Percentiles rank a stretch among this genome's conserved stretches.
These are phyloP conservation scores for Colletotrichum chrysophilum DNA, from an alignment of 2,329 filamentous ascomycete species.

Conservation along the genomic window DNA sequence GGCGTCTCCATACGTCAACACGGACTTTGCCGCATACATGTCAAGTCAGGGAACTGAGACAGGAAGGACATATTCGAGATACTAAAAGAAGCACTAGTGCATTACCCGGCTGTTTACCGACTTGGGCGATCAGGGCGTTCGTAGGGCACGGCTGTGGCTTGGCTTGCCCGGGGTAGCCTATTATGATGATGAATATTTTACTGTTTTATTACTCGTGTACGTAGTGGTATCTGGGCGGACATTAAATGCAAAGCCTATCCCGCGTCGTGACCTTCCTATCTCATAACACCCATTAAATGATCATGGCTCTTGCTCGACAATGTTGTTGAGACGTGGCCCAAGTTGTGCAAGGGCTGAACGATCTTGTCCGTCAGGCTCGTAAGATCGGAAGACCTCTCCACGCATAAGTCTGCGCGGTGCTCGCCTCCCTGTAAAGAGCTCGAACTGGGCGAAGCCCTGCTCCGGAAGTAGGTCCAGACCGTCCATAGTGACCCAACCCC, in stretches of 20 bases:
- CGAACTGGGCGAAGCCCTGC: slow-evolving; percentile 82
- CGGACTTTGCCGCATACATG: slow-evolving; percentile 17
- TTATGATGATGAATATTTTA: neutral
- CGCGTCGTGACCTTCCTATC: neutral
- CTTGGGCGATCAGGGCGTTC: neutral
- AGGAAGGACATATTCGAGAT: neutral
- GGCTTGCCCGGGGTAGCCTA: neutral
- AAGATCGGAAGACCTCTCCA: slow-evolving; percentile 60
- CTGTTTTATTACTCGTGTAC: slow-evolving; percentile 12
- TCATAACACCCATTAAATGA: neutral
- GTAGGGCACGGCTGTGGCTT: neutral
- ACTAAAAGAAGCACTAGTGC: neutral
- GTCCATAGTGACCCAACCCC: slow-evolving; percentile 77
- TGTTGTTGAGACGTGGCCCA: slow-evolving; percentile 42
- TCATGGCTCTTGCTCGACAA: slow-evolving; percentile 45
- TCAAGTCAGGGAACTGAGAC: neutral
- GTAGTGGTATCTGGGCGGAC: slow-evolving; percentile 9
- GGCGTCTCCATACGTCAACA: slow-evolving; percentile 11
- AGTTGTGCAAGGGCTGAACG: slow-evolving; percentile 44
- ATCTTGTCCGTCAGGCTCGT: slow-evolving; percentile 44
- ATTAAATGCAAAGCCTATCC: neutral
- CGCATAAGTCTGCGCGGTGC: slow-evolving; percentile 75
- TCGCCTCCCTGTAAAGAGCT: slow-evolving; percentile 76
- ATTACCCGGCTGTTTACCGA: neutral
- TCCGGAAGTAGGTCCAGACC: slow-evolving; percentile 79